A percentile compares a stretch with the other conserved stretches of the same genome.
These are phyloP conservation scores for Nakazawaea wyomingensis DNA, from an alignment of 805 yeast species.

Conservation along the genomic window DNA sequence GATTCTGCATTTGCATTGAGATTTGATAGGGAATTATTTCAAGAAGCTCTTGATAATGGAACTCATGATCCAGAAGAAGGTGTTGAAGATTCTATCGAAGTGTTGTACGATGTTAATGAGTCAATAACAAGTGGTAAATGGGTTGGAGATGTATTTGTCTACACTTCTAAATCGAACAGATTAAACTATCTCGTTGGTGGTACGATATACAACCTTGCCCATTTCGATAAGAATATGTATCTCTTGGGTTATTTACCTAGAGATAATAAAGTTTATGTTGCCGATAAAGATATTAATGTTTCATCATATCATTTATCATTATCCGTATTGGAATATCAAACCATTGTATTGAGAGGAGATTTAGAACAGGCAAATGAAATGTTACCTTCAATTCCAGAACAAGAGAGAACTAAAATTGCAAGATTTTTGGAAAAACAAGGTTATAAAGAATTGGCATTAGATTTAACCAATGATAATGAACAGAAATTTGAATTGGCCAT, in stretches of 20 bases:
- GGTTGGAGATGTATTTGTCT: constrained; percentile 96
- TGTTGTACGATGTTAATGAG: constrained; percentile 77
- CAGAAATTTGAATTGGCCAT: constrained; percentile 90
- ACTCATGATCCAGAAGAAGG: constrained; percentile 77
- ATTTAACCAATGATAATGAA: constrained; percentile 80
- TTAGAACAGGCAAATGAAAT: constrained; percentile 73
- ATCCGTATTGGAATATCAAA: constrained; percentile 90
- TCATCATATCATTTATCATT: constrained; percentile 76
- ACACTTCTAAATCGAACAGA: constrained; percentile 82
- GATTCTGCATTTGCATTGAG: constrained; percentile 76
- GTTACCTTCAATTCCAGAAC: constrained; percentile 56
- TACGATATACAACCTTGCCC: constrained; percentile 84
- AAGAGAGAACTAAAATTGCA: constrained; percentile 72
- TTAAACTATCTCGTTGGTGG: constrained; percentile 95
- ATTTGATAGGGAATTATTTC: constrained; percentile 64
- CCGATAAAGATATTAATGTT: constrained; percentile 86
- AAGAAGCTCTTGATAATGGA: constrained; percentile 54
- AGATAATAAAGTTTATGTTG: constrained; percentile 83
- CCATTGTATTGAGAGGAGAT: constrained; percentile 92
- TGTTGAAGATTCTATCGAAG: constrained; percentile 80
- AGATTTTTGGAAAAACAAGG: constrained; percentile 95
- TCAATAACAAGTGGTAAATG: constrained; percentile 84
- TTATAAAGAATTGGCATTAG: constrained; percentile 73
- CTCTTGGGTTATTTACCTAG: constrained; percentile 85
- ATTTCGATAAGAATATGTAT: constrained; percentile 83